A percentile compares a stretch with the other conserved stretches of the same genome.
Evolutionary conservation across 2,329 filamentous ascomycete genomes (phyloP).

Genomic region (Botrytis fabae): DNA sequence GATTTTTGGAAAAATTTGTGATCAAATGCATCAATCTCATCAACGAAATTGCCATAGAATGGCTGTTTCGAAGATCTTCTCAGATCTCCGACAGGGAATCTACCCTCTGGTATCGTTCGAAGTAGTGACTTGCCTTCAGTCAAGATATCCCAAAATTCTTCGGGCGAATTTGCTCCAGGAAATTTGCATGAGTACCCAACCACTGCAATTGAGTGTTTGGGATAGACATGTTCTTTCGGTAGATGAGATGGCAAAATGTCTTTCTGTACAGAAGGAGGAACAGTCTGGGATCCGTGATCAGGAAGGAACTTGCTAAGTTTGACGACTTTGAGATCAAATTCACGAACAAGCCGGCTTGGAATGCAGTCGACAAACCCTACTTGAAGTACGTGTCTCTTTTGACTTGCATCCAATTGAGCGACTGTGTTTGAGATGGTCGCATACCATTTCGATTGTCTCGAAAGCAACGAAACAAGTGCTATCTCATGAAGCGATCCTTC

Average conservation of each 20-base stretch:
- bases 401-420: slow-evolving; percentile 20
- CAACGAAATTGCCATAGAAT: slow-evolving; percentile 23
- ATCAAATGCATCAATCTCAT: slow-evolving; percentile 24
- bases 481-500: neutral
- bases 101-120: slow-evolving; percentile 9
- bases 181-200: slow-evolving; percentile 45
- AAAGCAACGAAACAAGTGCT: neutral
- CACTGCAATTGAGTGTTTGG: slow-evolving; percentile 37
- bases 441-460: neutral
- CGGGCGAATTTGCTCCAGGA: slow-evolving; percentile 45
- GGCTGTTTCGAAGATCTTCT: neutral
- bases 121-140: slow-evolving; percentile 23
- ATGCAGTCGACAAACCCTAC: neutral
- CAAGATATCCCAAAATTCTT: slow-evolving; percentile 52
- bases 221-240: slow-evolving; percentile 12
- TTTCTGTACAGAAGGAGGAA: neutral
- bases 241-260: neutral
- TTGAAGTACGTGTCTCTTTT: neutral
- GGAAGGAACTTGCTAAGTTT: neutral
- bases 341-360: slow-evolving; percentile 13
- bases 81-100: slow-evolving; percentile 45
- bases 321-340: slow-evolving; percentile 8
- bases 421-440: neutral
- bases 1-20: slow-evolving; percentile 26
- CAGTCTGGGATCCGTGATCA: neutral